Base-by-base conservation (phyloP, 1,284 basidiomycete genomes). In the Trametes hirsuta region DNA sequence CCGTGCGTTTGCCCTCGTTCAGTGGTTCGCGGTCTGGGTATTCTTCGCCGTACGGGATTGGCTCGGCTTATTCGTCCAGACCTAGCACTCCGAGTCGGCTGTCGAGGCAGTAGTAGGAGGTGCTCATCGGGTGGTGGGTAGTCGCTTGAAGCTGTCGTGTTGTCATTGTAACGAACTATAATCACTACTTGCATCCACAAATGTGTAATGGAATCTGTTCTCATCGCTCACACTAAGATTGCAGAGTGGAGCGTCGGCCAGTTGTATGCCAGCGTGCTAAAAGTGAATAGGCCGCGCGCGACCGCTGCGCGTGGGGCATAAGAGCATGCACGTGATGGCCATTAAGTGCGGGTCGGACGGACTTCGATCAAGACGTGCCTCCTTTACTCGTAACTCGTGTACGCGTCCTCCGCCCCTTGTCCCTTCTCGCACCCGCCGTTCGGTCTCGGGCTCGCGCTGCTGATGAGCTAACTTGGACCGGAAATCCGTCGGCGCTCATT, bases 61-160 rank as follows among this genome's bases (percentile, higher is more conserved):
- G 77, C 51, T 81, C 81, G 41, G 73, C 75, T 15, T 84, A 79
- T 66, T 81, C 76, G 59, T 90, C 89, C 36, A 77, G 89, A 63
- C 86, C 89, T 36, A 76, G 81, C 42, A 91, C 88, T 30, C 89
- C 89, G 0, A 88, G 84, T 72, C 79, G 81, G 40, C 72, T 83
- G 55, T 67, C 64, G 47, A 61, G 65, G 53, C 58, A 52, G 35
- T 68, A 58, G 41, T 36, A 25, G 21, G n/a, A 41, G 34, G 24
- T 15, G 34, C 25, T 46, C 44, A 25, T 36, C 24, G 18, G 34
- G 36, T 14, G n/a, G 36, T 22, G 35, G 30, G n/a, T 37, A 21
- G 37, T 24, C 15, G 24, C 39, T 54, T 35, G 49, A 51, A 50
- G 44, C 15, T 41, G 37, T 41, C 42, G 45, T 53, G 53, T 53